Base-by-base conservation (phyloP, 2,329 filamentous ascomycete genomes). In the Curvularia hawaiiensis region DNA sequence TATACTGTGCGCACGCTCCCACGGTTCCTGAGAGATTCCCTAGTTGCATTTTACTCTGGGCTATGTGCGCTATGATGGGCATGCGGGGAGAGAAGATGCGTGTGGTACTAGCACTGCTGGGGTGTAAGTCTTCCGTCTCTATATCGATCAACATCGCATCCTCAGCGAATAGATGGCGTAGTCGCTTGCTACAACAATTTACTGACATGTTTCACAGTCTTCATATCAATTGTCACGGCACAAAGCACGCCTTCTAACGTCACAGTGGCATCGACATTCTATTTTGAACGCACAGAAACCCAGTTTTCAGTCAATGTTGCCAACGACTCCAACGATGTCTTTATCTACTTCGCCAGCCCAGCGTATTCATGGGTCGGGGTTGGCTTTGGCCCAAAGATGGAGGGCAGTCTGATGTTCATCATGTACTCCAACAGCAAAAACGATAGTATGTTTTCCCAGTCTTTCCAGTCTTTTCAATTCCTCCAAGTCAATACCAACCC, bases 341-440 rank as follows among this genome's bases (percentile, higher is more conserved):
- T 63, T 54, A 67, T 76, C 11, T 73, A 73, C 64, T 71, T 74
- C 38, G 60, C 69, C 1, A 67, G 60, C n/a, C 73, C 76, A 8
- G 71, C 71, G 14, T 75, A 77, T 51, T 78, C 77, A 4, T 82
- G 79, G 79, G 74, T 79, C 10, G 78, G 71, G 3, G 72, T 80
- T 14, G 79, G 79, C 2, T 77, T 80, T 57, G 79, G 79, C 4
- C 64, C 62, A 33, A 63, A 68, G 50, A 82, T 82, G 79, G 69
- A 69, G 54, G 70, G 77, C 33, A 73, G 75, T 16, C 64, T 80
- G 54, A 81, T 81, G 73, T 71, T 82, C 39, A 67, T 81, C 43
- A 72, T 80, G 57, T 81, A 82, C 64, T 71, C 76, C 2, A 70
- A 71, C 38, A 64, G 65, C 3, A 58, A 70, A 11, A 72, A 72